phyloP scores from a whole-genome alignment of 169 alveolate species.

The Cryptosporidium tyzzeri region DNA sequence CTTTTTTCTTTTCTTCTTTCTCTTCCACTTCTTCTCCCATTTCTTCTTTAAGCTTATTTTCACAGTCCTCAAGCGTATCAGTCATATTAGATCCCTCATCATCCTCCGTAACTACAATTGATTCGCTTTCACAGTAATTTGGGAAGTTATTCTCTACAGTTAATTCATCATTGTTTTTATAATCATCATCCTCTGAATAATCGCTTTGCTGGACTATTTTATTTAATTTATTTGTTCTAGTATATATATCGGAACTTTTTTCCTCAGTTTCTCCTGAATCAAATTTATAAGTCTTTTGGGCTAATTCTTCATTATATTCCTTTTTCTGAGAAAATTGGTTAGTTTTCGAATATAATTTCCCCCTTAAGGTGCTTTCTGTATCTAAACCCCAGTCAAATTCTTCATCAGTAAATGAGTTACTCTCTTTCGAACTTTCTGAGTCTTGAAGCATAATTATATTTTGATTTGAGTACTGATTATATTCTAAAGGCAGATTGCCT shows the following conservation, averaged over 20 bases:
- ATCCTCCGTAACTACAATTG: not conserved
- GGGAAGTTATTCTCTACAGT: not conserved
- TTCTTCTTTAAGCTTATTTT: not conserved
- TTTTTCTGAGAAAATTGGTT: not conserved
- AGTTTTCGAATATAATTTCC: not conserved
- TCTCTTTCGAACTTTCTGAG: conserved; percentile 16
- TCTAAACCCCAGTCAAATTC: conserved; percentile 22
- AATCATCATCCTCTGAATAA: not conserved
- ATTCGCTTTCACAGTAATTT: not conserved
- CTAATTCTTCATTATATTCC: not conserved
- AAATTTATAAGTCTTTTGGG: not conserved
- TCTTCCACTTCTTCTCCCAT: too few relatives aligned
- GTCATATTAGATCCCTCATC: not conserved
- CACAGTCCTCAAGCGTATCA: not conserved
- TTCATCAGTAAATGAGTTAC: not conserved
- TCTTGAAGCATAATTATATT: conserved; percentile 11
- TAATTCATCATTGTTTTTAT: not conserved
- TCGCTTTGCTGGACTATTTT: not conserved
- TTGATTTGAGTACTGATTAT: not conserved
- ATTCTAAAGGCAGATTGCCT: not conserved
- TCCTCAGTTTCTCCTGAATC: not conserved
- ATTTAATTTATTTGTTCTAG: not conserved
- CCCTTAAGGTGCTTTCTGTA: not conserved
- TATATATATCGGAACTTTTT: not conserved
- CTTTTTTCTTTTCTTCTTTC: too few relatives aligned